Evolutionary conservation across 257 asterid genomes (phyloP).

Genomic region (Leptodermis oblonga): DNA sequence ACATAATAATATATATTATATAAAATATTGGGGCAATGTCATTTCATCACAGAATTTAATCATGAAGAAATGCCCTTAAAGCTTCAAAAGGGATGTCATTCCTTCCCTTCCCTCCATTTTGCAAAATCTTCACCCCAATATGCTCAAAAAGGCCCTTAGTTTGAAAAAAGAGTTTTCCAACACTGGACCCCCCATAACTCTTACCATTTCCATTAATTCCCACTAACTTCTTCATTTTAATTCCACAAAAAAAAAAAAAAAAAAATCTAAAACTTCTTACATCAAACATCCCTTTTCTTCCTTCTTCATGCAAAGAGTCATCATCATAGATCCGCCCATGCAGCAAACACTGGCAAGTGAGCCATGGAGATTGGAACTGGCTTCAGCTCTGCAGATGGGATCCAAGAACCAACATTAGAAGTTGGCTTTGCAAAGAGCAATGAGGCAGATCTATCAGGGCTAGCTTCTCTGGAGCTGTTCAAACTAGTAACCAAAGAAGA

Average conservation of each 20-base stretch:
- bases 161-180: conserved; percentile 14
- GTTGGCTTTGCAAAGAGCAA: conserved; percentile 27
- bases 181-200: conserved; percentile 11
- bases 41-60: conserved; percentile 16
- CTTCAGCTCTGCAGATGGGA: conserved; percentile 41
- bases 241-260: neutral
- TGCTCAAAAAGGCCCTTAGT: conserved; percentile 18
- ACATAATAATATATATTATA: no score
- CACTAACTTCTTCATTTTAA: conserved; percentile 13
- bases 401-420: conserved; percentile 29
- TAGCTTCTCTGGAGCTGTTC: conserved; percentile 61
- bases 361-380: conserved; percentile 45
- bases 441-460: conserved; percentile 56
- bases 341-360: conserved; percentile 69
- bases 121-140: conserved; percentile 22
- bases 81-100: neutral
- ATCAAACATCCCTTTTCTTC: conserved; percentile 6
- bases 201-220: conserved; percentile 17
- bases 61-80: neutral
- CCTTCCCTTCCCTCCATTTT: conserved; percentile 15
- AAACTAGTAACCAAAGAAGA: conserved; percentile 65
- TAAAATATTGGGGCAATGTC: conserved; percentile 14
- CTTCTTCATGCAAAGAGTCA: conserved; percentile 27
- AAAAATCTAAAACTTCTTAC: conserved; percentile 10
- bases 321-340: conserved; percentile 55